A percentile compares a stretch with the other conserved stretches of the same genome.
phyloP scores from a whole-genome alignment of 1,284 basidiomycete species.

The Thecaphora thlaspeos region DNA sequence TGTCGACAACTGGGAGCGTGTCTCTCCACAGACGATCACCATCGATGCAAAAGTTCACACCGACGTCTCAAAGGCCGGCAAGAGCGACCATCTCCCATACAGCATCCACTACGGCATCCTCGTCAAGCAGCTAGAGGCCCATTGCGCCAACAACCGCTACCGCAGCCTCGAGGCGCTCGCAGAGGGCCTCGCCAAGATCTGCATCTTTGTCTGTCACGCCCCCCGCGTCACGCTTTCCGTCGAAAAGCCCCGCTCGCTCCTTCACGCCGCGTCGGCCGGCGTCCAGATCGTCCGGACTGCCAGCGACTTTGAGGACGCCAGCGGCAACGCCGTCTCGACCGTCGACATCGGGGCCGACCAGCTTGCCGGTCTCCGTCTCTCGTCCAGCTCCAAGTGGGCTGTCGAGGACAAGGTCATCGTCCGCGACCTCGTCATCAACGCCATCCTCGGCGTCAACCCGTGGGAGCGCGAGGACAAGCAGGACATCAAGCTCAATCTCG shows the following conservation, averaged over 20 bases:
- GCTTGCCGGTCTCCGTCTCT: slow-evolving; percentile 21
- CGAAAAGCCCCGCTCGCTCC: slow-evolving; percentile 63
- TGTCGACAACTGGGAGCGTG: slow-evolving; percentile 53
- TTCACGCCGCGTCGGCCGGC: slow-evolving; percentile 63
- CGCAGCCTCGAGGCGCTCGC: slow-evolving; percentile 37
- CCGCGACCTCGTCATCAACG: slow-evolving; percentile 64
- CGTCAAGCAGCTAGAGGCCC: slow-evolving; percentile 52
- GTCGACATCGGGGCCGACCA: slow-evolving; percentile 16
- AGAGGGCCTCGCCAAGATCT: slow-evolving; percentile 61
- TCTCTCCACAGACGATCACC: slow-evolving; percentile 64
- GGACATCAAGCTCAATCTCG: slow-evolving; percentile 67
- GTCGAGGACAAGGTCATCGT: slow-evolving; percentile 59
- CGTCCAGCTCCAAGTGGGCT: slow-evolving; percentile 25
- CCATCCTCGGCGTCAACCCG: slow-evolving; percentile 72
- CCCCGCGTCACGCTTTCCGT: slow-evolving; percentile 61
- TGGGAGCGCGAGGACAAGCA: slow-evolving; percentile 73
- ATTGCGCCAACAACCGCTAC: slow-evolving; percentile 32
- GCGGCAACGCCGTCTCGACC: slow-evolving; percentile 9
- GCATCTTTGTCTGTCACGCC: slow-evolving; percentile 60
- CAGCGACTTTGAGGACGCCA: slow-evolving; percentile 31
- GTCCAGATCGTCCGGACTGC: slow-evolving; percentile 59
- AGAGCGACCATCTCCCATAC: slow-evolving; percentile 64
- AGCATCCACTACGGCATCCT: slow-evolving; percentile 62
- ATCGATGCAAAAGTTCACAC: slow-evolving; percentile 65
- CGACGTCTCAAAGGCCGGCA: slow-evolving; percentile 64